Conservation (phyloP, 2,329 filamentous ascomycete species). For the Daldinia sp. region DNA sequence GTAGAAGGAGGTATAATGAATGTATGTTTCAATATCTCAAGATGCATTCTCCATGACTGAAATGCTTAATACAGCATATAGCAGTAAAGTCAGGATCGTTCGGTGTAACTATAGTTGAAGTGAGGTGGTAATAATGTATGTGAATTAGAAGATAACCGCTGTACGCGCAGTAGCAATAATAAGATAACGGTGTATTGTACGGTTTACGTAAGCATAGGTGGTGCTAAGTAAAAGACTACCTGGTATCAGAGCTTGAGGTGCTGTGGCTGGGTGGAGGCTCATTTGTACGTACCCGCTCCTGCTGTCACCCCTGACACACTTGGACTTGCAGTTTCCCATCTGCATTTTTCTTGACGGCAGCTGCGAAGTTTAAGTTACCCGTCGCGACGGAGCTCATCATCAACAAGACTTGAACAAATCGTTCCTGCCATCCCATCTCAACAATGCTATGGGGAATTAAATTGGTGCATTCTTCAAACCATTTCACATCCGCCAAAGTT, state of each 20-base stretch:
- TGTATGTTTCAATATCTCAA: constrained; percentile 3
- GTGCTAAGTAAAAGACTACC: too few relatives aligned
- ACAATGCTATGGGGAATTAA: constrained; percentile 10
- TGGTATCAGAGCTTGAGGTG: constrained; percentile 1
- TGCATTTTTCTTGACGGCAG: constrained; percentile 27
- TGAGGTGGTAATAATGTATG: constrained; percentile 2
- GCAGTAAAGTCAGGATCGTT: not conserved
- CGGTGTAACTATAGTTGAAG: not conserved
- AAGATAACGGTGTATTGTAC: not conserved
- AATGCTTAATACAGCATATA: not conserved
- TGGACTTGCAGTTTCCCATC: constrained; percentile 16
- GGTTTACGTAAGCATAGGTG: not conserved
- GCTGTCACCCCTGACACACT: constrained; percentile 31
- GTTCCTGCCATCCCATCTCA: constrained; percentile 7
- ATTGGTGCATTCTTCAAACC: constrained; percentile 1
- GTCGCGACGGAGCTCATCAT: constrained; percentile 27
- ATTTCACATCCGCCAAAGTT: constrained; percentile 1
- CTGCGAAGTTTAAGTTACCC: constrained; percentile 13
- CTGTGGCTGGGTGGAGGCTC: constrained; percentile 23
- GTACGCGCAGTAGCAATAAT: constrained; percentile 6
- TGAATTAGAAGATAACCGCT: constrained; percentile 10
- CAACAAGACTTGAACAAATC: constrained; percentile 11
- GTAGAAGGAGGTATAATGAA: not conserved
- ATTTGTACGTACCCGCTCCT: constrained; percentile 10
- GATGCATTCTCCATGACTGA: not conserved